These are phyloP conservation scores for Aspergillus thermomutatus DNA, from an alignment of 2,329 filamentous ascomycete species.

Conservation along the genomic window DNA sequence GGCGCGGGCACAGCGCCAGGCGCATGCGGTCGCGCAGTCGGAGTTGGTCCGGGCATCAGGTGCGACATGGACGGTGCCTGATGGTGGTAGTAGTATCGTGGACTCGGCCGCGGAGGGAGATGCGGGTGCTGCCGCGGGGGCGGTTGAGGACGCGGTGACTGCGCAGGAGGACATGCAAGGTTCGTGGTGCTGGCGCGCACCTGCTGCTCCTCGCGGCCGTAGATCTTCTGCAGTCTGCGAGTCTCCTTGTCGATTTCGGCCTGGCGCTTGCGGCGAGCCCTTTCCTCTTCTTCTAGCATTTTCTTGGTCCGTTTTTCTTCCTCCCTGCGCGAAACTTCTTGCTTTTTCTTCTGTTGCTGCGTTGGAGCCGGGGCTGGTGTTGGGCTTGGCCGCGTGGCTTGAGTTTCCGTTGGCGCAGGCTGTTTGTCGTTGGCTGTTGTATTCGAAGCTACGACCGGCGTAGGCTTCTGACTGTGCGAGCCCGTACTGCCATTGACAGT, in stretches of 20 bases:
- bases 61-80: conserved; percentile 9
- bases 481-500: too few species aligned
- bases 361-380: conserved; percentile 9
- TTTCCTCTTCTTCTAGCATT: conserved; percentile 52
- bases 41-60: conserved; percentile 1
- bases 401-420: conserved; percentile 3
- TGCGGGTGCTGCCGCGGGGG: conserved; percentile 18
- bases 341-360: conserved; percentile 25
- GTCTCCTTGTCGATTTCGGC: conserved; percentile 72
- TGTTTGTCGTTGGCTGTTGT: conserved; percentile 1
- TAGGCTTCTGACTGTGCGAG: background rate
- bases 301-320: conserved; percentile 52
- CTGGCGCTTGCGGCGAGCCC: conserved; percentile 45
- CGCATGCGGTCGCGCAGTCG: background rate
- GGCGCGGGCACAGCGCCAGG: background rate
- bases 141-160: conserved; percentile 18
- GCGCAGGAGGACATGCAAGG: conserved; percentile 10
- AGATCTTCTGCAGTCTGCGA: conserved; percentile 61
- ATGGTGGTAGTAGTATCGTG: conserved; percentile 15
- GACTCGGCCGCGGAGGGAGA: conserved; percentile 7
- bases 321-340: conserved; percentile 45
- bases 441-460: background rate
- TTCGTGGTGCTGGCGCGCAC: conserved; percentile 20
- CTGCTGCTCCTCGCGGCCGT: conserved; percentile 46
- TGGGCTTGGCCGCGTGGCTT: background rate